Evolutionary conservation across 345 rosid species (phyloP).

Genomic region (Corchorus olitorius): DNA sequence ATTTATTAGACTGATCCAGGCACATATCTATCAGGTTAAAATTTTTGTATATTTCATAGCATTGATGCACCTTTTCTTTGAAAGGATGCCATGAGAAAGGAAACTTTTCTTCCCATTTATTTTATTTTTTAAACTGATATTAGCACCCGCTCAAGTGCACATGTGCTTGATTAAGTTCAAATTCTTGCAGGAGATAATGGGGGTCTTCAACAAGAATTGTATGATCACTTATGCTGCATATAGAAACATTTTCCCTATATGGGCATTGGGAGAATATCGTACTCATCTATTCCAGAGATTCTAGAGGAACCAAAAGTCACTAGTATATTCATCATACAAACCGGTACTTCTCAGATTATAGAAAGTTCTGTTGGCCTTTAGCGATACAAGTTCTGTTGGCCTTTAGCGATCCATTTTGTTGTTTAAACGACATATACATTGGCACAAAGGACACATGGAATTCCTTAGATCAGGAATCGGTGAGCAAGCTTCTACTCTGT

Average conservation of each 20-base stretch:
- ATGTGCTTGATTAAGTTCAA: not conserved
- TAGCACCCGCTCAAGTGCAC: not conserved
- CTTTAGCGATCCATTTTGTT: not conserved
- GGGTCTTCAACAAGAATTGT: conserved; percentile 73
- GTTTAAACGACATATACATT: not conserved
- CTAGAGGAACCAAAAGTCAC: not conserved
- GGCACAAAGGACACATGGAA: too few species aligned
- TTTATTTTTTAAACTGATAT: not conserved
- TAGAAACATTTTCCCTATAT: conserved; percentile 59
- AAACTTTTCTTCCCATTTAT: too few species aligned
- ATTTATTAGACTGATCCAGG: not conserved
- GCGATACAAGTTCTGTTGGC: not conserved
- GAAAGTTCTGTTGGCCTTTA: not conserved
- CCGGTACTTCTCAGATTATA: too few species aligned
- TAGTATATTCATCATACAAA: too few species aligned
- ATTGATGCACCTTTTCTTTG: not conserved
- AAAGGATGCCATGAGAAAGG: not conserved
- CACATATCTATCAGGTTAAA: not conserved
- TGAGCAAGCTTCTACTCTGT: not conserved
- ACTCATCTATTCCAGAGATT: conserved; percentile 38
- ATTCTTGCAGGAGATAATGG: conserved; percentile 66
- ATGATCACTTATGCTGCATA: conserved; percentile 73
- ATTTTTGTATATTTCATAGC: not conserved
- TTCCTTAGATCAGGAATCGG: not conserved
- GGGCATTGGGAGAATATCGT: conserved; percentile 75